phyloP scores from a whole-genome alignment of 176 grass and related monocot genomes.

The Ensete glaucum region DNA sequence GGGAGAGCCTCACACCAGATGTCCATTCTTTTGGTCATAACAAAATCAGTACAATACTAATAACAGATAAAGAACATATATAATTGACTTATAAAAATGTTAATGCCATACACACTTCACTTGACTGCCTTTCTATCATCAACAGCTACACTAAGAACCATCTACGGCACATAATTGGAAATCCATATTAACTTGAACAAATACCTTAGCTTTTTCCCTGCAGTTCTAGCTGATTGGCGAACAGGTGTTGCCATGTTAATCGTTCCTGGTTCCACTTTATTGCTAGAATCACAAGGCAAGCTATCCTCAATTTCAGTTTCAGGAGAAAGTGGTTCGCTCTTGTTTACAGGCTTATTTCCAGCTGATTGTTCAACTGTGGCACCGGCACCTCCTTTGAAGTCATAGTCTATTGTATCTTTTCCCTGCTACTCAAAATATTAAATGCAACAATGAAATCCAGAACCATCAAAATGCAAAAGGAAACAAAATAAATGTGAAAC shows the following conservation, averaged over 20 bases:
- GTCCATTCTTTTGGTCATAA: no score
- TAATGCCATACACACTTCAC: not conserved
- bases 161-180: not conserved
- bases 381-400: slow-evolving; percentile 94
- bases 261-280: slow-evolving; percentile 24
- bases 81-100: no score
- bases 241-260: slow-evolving; percentile 35
- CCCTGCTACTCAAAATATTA: slow-evolving; percentile 33
- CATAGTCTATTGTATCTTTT: slow-evolving; percentile 35
- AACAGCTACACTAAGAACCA: not conserved
- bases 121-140: not conserved
- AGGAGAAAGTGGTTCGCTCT: slow-evolving; percentile 33
- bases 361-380: slow-evolving; percentile 23
- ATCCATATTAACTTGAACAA: not conserved
- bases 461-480: not conserved
- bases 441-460: not conserved
- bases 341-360: slow-evolving; percentile 28
- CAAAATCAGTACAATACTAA: no score
- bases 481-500: not conserved
- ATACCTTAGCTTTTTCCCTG: slow-evolving; percentile 53
- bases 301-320: slow-evolving; percentile 38
- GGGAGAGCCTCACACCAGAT: no score
- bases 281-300: slow-evolving; percentile 33
- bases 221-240: slow-evolving; percentile 71
- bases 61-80: no score